Conservation (phyloP, 441 rosid genomes). For the Pelargonium exstipulatum region DNA sequence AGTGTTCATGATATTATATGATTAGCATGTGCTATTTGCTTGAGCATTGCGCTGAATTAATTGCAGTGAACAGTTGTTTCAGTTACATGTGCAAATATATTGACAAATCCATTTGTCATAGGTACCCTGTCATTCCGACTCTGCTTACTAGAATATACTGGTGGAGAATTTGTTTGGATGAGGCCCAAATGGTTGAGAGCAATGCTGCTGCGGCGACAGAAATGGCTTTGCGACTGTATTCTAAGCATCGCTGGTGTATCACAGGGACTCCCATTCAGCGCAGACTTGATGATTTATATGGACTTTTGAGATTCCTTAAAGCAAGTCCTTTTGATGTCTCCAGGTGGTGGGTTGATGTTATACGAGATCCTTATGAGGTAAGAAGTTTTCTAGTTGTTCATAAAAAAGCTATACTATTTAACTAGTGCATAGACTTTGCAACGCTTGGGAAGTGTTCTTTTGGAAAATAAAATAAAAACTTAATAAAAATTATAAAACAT, state of each 20-base stretch:
- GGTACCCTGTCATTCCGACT: constrained; percentile 96
- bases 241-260: constrained; percentile 88
- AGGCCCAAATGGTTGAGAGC: constrained; percentile 99
- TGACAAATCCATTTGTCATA: constrained; percentile 27
- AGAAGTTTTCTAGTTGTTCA: constrained; percentile 8
- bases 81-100: constrained; percentile 15
- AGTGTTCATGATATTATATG: background rate
- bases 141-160: constrained; percentile 83
- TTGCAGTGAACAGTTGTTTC: background rate
- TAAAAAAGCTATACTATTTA: too few relatives aligned
- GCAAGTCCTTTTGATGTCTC: constrained; percentile 69
- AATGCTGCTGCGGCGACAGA: constrained; percentile 89
- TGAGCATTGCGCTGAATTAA: background rate
- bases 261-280: constrained; percentile 96
- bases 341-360: constrained; percentile 91
- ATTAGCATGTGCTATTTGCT: background rate
- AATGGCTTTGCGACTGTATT: constrained; percentile 81
- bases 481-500: background rate
- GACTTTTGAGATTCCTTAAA: constrained; percentile 78
- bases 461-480: background rate
- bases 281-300: constrained; percentile 90
- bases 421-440: background rate
- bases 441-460: background rate
- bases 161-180: constrained; percentile 99
- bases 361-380: constrained; percentile 91